Base-by-base conservation (phyloP, 2,329 filamentous ascomycete genomes). In the Hymenotorrendiella dingleyae region DNA sequence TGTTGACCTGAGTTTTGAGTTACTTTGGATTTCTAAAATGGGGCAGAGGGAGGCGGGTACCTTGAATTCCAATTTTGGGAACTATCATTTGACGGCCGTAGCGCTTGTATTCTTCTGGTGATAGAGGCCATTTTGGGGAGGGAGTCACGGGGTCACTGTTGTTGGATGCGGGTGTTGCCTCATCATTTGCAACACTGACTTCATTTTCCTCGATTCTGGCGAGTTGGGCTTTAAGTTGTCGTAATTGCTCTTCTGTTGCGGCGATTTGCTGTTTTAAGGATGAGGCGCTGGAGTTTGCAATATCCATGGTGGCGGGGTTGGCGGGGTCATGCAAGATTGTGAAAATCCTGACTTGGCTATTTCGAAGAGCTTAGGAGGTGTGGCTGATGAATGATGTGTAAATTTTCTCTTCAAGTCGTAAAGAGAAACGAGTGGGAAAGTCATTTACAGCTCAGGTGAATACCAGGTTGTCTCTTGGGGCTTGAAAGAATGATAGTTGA, bases 11-110 rank as follows among this genome's bases (percentile, higher is more conserved):
- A n/a, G n/a, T n/a, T n/a, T n/a, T n/a, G n/a, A n/a, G n/a, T n/a
- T n/a, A n/a, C n/a, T n/a, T n/a, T n/a, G n/a, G n/a, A n/a, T n/a
- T n/a, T n/a, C n/a, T n/a, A n/a, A n/a, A n/a, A n/a, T n/a, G n/a
- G n/a, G n/a, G n/a, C n/a, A n/a, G n/a, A n/a, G n/a, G n/a, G 17
- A 23, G 10, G 9, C 9, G 10, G 26, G 14, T 36, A 85, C 85
- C 87, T 62, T 80, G 71, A 1, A 94, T 69, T 0, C 90, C 89
- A 47, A 96, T 72, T 44, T 84, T 78, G 0, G 88, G 84, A 47
- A 96, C 78, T 51, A 97, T 90, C 69, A 97, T 82, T 66, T 96
- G 91, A 28, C 91, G 74, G 6, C 87, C 89, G 67, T 97, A 97
- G 48, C 90, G 76, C 51, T 79, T 78, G 62, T 95, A 95, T 55